Conservation (phyloP, 2,329 filamentous ascomycete species). For the Sclerotiophoma versabilis region DNA sequence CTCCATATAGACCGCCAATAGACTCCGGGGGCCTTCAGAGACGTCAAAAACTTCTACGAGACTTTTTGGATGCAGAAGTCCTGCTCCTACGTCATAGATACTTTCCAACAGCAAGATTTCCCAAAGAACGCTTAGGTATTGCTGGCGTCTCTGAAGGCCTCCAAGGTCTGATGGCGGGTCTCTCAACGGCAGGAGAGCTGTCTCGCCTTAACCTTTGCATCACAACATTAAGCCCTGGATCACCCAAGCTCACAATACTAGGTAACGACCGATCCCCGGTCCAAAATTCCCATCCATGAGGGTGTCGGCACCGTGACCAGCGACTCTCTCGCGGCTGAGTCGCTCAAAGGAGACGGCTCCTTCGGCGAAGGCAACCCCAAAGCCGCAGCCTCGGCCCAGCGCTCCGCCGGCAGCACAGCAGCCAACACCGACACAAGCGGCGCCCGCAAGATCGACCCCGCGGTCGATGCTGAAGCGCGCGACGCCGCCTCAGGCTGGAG, state of each 20-base stretch:
- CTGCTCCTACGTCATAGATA: no score
- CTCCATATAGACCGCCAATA: no score
- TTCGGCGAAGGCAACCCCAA: conserved; percentile 67
- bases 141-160: no score
- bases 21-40: no score
- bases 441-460: conserved; percentile 59
- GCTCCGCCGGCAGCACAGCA: conserved; percentile 61
- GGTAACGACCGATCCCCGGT: conserved; percentile 58
- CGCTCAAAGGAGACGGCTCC: conserved; percentile 63
- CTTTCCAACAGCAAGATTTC: no score
- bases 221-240: not conserved
- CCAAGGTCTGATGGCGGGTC: no score
- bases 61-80: no score
- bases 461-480: conserved; percentile 55
- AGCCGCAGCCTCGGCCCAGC: conserved; percentile 58
- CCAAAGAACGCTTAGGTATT: no score
- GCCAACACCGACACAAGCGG: conserved; percentile 64
- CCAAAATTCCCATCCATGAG: conserved; percentile 62
- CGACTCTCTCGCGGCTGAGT: conserved; percentile 81
- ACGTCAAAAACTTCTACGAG: no score
- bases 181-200: no score
- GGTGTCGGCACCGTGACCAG: conserved; percentile 67
- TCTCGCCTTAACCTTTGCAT: not conserved
- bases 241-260: conserved; percentile 22
- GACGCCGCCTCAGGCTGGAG: conserved; percentile 51